phyloP scores from a whole-genome alignment of 768 basidiomycete species.

The Termitomyces sp. region DNA sequence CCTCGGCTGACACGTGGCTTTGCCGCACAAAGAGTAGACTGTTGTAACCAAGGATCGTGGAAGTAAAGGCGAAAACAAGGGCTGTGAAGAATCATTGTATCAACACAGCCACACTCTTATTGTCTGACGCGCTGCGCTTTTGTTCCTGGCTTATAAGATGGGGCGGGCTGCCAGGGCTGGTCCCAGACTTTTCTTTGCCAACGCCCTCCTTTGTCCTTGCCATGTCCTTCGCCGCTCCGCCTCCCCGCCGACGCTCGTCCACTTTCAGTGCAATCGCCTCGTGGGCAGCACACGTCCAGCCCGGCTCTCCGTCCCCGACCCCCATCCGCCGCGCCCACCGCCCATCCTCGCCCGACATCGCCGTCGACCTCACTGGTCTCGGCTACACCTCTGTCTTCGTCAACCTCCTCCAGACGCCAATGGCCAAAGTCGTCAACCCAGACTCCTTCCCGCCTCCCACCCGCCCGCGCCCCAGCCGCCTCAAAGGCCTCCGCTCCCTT shows the following conservation, averaged over 20 bases:
- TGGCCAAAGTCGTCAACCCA: conserved; percentile 14
- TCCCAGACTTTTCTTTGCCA: too few relatives aligned
- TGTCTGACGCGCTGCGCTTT: neutral
- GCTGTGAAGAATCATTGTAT: neutral
- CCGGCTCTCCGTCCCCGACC: conserved; percentile 56
- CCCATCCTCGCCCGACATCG: conserved; percentile 17
- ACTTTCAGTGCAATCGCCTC: conserved; percentile 45
- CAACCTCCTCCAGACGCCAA: conserved; percentile 47
- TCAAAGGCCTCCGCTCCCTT: conserved; percentile 48
- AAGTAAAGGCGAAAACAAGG: neutral
- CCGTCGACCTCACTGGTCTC: conserved; percentile 49
- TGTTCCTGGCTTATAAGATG: neutral
- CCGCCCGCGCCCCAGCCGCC: conserved; percentile 11
- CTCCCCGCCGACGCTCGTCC: conserved; percentile 25
- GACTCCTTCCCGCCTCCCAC: too few relatives aligned
- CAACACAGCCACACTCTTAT: neutral
- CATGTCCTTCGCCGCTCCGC: neutral
- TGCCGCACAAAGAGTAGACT: too few relatives aligned
- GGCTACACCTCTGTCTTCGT: conserved; percentile 68
- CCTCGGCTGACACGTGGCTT: too few relatives aligned
- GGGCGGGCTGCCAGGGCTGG: neutral
- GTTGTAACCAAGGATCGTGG: neutral
- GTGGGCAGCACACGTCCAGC: conserved; percentile 66
- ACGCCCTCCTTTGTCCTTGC: neutral
- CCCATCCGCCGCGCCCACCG: conserved; percentile 23